Base-by-base conservation (phyloP, 75 land plant genomes). In the Selaginella moellendorffii region DNA sequence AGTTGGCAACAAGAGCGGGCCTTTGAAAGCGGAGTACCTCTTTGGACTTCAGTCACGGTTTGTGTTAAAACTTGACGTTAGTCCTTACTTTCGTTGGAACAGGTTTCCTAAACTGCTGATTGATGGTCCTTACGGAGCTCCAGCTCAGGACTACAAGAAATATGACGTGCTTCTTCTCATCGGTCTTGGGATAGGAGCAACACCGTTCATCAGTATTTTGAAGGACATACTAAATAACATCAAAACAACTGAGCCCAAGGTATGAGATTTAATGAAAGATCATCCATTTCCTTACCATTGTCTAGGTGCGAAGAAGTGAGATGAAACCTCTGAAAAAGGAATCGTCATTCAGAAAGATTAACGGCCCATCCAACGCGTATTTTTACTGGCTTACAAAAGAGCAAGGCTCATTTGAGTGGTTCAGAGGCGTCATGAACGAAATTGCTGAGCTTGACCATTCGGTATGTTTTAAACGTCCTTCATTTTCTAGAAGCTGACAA, bases 331-430 rank as follows among this genome's bases (percentile, higher is more conserved):
- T 36, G 46, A 5, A 36, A 5, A 5, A 36, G 46, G 14, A 36
- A 36, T 36, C n/a, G n/a, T n/a, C n/a, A n/a, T n/a, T n/a, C n/a
- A n/a, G n/a, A n/a, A n/a, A n/a, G n/a, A n/a, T n/a, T n/a, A n/a
- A n/a, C n/a, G n/a, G n/a, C 20, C 87, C 88, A 29, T 70, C 64
- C 62, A 82, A 82, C 28, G 90, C 87, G 1, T 77, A 86, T 60
- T 86, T 86, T 74, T 86, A 83, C 31, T 86, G 90, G 90, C 81
- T 85, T 19, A 85, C 88, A 2, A 80, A 86, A 52, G 88, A 85
- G 31, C 71, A 75, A 29, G 79, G 81, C 0, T 86, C 90, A 0
- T 78, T 86, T 28, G 90, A 86, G 24, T 86, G 90, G 90, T 86
- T 86, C 64, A 86, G 83, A 79, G 90, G 84, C 29, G 86, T 83